phyloP scores from a whole-genome alignment of 2,329 filamentous ascomycete species.

The Hypoxylon sp. region DNA sequence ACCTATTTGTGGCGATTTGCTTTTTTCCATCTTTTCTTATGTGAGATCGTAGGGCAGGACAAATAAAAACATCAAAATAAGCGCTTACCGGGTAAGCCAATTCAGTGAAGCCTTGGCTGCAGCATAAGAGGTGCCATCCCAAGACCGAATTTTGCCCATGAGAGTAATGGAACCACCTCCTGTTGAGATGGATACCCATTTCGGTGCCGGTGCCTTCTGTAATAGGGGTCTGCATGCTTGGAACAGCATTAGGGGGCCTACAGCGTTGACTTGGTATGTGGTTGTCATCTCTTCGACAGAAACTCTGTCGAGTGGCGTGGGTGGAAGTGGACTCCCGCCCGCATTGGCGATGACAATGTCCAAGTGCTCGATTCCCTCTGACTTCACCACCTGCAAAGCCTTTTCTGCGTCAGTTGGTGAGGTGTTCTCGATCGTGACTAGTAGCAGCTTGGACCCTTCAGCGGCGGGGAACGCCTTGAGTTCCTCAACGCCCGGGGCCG shows the following conservation, averaged over 20 bases:
- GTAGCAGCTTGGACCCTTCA: constrained; percentile 42
- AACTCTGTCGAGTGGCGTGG: constrained; percentile 44
- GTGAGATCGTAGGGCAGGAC: background rate
- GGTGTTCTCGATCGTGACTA: constrained; percentile 46
- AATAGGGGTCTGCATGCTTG: constrained; percentile 47
- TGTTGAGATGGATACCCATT: constrained; percentile 46
- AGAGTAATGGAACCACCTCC: constrained; percentile 39
- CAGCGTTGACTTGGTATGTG: constrained; percentile 43
- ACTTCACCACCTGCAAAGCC: constrained; percentile 40
- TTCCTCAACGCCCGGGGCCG: constrained; percentile 36
- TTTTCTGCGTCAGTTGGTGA: constrained; percentile 41
- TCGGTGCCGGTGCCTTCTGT: constrained; percentile 43
- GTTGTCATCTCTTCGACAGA: constrained; percentile 40
- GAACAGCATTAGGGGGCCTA: constrained; percentile 45
- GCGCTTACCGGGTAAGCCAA: constrained; percentile 42
- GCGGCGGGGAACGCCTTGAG: constrained; percentile 43
- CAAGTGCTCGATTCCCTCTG: constrained; percentile 44
- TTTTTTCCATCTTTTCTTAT: background rate
- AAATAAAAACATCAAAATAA: background rate
- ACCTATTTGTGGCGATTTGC: no score
- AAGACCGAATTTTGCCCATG: constrained; percentile 29
- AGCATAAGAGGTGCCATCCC: constrained; percentile 41
- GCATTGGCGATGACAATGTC: constrained; percentile 52
- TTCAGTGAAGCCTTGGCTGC: constrained; percentile 46
- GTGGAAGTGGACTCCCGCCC: constrained; percentile 39